These are phyloP conservation scores for Testicularia cyperi DNA, from an alignment of 1,284 basidiomycete genomes.

Conservation along the genomic window DNA sequence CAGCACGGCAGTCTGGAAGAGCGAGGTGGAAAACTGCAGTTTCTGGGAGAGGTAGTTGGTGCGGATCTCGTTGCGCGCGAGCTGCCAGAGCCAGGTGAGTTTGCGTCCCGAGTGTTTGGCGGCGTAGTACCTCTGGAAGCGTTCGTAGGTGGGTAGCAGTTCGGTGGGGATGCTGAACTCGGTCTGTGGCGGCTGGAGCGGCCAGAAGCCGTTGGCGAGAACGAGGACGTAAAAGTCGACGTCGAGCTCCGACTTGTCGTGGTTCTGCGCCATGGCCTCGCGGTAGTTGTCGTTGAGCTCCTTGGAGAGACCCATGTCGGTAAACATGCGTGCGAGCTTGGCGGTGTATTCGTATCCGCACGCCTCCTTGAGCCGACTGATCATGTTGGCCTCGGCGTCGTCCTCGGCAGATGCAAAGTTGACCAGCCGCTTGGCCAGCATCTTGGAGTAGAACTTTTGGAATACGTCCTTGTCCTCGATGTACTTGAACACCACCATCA, in stretches of 20 bases:
- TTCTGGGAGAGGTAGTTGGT: slow-evolving; percentile 91
- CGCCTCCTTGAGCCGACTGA: slow-evolving; percentile 95
- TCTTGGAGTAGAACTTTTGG: slow-evolving; percentile 98
- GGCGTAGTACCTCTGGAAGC: slow-evolving; percentile 90
- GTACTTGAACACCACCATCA: slow-evolving; percentile 98
- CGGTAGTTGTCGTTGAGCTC: slow-evolving; percentile 96
- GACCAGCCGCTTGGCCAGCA: slow-evolving; percentile 91
- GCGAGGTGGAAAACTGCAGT: slow-evolving; percentile 91
- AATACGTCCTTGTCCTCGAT: slow-evolving; percentile 99
- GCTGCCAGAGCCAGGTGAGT: slow-evolving; percentile 96
- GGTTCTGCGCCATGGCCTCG: slow-evolving; percentile 83
- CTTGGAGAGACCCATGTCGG: slow-evolving; percentile 92
- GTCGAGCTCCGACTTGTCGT: slow-evolving; percentile 60
- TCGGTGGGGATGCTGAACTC: slow-evolving; percentile 88
- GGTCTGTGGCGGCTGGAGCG: slow-evolving; percentile 76
- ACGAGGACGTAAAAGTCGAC: slow-evolving; percentile 92
- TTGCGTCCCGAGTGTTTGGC: slow-evolving; percentile 92
- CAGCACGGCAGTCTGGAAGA: slow-evolving; percentile 92
- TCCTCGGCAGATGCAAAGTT: slow-evolving; percentile 90
- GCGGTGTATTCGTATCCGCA: slow-evolving; percentile 99
- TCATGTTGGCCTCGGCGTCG: slow-evolving; percentile 97
- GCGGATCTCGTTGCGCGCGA: slow-evolving; percentile 91
- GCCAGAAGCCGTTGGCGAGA: slow-evolving; percentile 95
- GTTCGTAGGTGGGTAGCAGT: slow-evolving; percentile 81
- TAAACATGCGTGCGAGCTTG: slow-evolving; percentile 98